phyloP scores from a whole-genome alignment of 2,329 filamentous ascomycete genomes.

The Nectriaceae sp. region DNA sequence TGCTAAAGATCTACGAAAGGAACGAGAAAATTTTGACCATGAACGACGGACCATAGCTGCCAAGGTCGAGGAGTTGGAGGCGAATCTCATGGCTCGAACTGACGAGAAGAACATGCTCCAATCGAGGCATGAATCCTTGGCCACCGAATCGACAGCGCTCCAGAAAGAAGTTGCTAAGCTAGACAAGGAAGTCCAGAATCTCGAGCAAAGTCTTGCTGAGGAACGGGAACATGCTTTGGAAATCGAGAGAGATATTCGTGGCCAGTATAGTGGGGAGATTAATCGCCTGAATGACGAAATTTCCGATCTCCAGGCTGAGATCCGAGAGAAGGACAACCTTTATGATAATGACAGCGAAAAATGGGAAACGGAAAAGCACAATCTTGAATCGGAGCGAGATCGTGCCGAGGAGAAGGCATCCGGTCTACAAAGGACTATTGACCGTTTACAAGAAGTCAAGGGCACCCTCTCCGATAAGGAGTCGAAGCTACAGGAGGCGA shows the following conservation, averaged over 20 bases:
- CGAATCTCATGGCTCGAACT: constrained; percentile 58
- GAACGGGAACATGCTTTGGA: constrained; percentile 61
- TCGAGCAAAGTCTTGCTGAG: constrained; percentile 50
- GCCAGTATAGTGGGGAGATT: constrained; percentile 47
- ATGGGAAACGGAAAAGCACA: constrained; percentile 67
- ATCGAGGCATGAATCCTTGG: constrained; percentile 67
- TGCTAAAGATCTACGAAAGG: background rate
- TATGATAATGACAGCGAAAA: constrained; percentile 72
- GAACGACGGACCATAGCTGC: background rate
- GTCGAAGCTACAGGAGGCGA: constrained; percentile 64
- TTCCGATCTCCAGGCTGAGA: constrained; percentile 62
- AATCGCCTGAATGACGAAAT: constrained; percentile 60
- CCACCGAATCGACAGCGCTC: constrained; percentile 65
- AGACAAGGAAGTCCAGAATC: constrained; percentile 47
- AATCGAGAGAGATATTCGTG: constrained; percentile 59
- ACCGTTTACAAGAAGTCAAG: constrained; percentile 68
- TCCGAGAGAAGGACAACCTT: constrained; percentile 69
- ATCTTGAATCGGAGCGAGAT: constrained; percentile 65
- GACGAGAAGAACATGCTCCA: constrained; percentile 73
- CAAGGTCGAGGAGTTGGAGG: constrained; percentile 57
- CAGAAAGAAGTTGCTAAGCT: constrained; percentile 62
- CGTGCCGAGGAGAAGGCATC: constrained; percentile 67
- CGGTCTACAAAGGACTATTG: constrained; percentile 70
- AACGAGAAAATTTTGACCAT: background rate
- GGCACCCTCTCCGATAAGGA: constrained; percentile 69